These are phyloP conservation scores for Saccharomycopsis sp. DNA, from an alignment of 805 yeast species.

Conservation along the genomic window DNA sequence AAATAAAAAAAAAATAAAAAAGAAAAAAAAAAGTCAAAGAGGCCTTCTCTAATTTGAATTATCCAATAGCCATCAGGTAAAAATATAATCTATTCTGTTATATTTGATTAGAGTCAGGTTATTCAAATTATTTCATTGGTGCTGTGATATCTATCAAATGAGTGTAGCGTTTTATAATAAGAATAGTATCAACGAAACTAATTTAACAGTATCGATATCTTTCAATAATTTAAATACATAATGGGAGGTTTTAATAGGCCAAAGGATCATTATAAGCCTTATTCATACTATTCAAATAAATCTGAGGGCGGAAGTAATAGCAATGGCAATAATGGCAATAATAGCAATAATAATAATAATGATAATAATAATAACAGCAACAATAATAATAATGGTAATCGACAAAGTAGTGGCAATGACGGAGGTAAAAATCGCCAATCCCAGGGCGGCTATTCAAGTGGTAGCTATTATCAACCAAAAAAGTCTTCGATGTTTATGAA, in stretches of 20 bases:
- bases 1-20: no score
- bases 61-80: no score
- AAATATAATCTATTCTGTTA: no score
- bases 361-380: not conserved
- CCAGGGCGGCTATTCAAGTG: not conserved
- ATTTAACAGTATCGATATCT: not conserved
- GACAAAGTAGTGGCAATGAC: not conserved
- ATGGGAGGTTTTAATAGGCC: not conserved
- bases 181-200: no score
- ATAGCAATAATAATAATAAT: not conserved
- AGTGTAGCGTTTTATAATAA: no score
- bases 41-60: no score
- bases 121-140: no score
- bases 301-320: not conserved
- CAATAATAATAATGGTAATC: constrained; percentile 1
- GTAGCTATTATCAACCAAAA: constrained; percentile 6
- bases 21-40: no score
- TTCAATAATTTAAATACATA: not conserved
- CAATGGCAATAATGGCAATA: not conserved
- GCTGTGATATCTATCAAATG: no score
- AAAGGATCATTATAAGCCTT: constrained; percentile 19
- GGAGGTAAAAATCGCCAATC: not conserved
- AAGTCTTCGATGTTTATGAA: constrained; percentile 14
- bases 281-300: constrained; percentile 13
- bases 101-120: no score